These are phyloP conservation scores for Isatis tinctoria DNA, from an alignment of 345 rosid species.

Conservation along the genomic window DNA sequence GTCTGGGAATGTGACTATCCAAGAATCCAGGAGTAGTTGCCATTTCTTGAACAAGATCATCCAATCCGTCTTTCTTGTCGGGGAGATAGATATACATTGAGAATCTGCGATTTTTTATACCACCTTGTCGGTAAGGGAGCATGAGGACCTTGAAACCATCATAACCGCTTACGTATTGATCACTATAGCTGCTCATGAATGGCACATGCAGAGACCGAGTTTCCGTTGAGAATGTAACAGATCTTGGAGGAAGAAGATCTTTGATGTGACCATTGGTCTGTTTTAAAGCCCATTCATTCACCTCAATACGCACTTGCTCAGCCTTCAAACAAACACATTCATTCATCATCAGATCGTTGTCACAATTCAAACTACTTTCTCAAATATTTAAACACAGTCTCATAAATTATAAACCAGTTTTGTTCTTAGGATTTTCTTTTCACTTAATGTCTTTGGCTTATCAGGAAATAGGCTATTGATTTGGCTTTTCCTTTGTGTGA, in stretches of 20 bases:
- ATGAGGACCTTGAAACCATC: constrained; percentile 20
- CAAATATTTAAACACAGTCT: too few species aligned
- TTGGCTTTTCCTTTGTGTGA: too few species aligned
- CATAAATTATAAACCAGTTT: too few species aligned
- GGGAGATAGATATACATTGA: constrained; percentile 17
- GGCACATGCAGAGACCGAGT: constrained; percentile 1
- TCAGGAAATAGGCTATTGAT: too few species aligned
- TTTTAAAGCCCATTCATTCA: neutral
- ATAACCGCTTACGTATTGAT: neutral
- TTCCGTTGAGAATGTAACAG: constrained; percentile 1
- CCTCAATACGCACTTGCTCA: neutral
- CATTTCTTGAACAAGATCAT: neutral
- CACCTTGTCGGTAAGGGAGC: neutral
- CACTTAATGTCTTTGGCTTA: too few species aligned
- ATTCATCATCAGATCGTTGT: neutral
- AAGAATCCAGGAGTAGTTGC: constrained; percentile 15
- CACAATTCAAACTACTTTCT: too few species aligned
- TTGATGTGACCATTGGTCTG: constrained; percentile 10
- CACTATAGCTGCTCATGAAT: neutral
- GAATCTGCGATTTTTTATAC: neutral
- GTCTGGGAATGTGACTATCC: neutral
- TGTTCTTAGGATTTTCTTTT: too few species aligned
- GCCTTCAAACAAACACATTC: neutral
- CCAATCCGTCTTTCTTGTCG: neutral
- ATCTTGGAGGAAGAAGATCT: neutral